Evolutionary conservation across 2,329 filamentous ascomycete species (phyloP), one percentile per base, ranked within the genome.

Genomic region (Epichloe uncinata): DNA sequence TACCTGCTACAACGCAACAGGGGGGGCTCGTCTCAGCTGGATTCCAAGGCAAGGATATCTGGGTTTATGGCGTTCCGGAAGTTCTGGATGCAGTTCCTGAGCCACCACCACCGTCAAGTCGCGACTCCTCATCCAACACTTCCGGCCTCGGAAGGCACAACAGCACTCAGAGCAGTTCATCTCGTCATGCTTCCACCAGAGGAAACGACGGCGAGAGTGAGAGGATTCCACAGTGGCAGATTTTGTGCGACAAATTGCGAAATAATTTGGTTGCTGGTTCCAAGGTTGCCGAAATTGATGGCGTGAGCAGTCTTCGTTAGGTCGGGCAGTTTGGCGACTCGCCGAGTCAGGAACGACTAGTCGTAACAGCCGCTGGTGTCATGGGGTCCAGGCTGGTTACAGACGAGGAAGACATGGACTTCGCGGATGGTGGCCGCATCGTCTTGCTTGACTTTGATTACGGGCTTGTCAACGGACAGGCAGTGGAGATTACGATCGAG

Each of bases 31-130:
- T 87, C 20, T 81, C 84, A 16, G 77, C 85, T 11, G 85, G 84
- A 1, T 90, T 90, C 56, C 73, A 84, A 51, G 80, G 78, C 13
- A 81, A 77, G 50, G 80, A 87, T 22, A 69, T 93, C 5, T 91
- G 85, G 84, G 65, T 91, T 2, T 91, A 91, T 63, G 86, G 86
- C 26, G 70, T 91, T 30, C 86, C 87, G 1, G 80, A 84, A 58
- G 80, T 85, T 57, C 68, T 89, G 18, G 84, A 86, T 60, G 75
- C 81, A 20, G 66, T 77, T 18, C 72, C 77, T 2, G 74, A 77
- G 65, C 69, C 48, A 50, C 50, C 26, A 30, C 26, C 59, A 2
- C 41, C 56, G 3, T 37, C 42, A 30, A 53, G 56, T 35, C 54
- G 57, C 13, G 58, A 60, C 40, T 54, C 53, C 8, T 55, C 61